Conservation (phyloP, 1,139 yeast genomes). For the Suhomyces bokatorum region DNA sequence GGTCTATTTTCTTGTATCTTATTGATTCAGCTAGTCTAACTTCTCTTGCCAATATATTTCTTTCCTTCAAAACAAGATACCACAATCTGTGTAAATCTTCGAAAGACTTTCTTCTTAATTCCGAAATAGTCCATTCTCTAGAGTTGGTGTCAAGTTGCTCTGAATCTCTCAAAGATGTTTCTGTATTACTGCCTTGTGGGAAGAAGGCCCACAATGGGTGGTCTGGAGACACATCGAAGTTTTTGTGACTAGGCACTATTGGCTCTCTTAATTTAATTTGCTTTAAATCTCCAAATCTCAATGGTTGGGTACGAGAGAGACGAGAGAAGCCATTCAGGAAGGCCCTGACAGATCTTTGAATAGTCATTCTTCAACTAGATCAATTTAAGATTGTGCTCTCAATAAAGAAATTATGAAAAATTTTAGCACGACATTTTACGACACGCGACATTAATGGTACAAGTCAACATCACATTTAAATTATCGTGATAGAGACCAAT, state of each 20-base stretch:
- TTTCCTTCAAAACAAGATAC: slow-evolving; percentile 82
- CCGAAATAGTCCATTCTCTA: slow-evolving; percentile 85
- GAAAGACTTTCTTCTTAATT: slow-evolving; percentile 85
- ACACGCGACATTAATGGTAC: slow-evolving; percentile 7
- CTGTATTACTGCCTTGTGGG: slow-evolving; percentile 47
- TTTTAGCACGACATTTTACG: slow-evolving; percentile 13
- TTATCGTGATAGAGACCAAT: background rate
- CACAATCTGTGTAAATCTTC: slow-evolving; percentile 90
- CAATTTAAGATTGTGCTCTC: background rate
- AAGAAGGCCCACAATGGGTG: slow-evolving; percentile 98
- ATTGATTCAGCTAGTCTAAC: slow-evolving; percentile 44
- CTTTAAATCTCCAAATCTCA: slow-evolving; percentile 31
- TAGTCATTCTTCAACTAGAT: slow-evolving; percentile 10
- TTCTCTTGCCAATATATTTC: slow-evolving; percentile 80
- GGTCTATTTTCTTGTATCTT: slow-evolving; percentile 27
- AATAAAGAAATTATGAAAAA: slow-evolving; percentile 6
- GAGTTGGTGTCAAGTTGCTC: slow-evolving; percentile 60
- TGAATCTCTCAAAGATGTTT: slow-evolving; percentile 57
- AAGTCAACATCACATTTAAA: background rate
- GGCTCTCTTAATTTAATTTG: slow-evolving; percentile 68
- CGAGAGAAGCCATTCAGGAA: slow-evolving; percentile 8
- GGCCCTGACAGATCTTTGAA: slow-evolving; percentile 8
- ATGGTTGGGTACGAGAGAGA: slow-evolving; percentile 27
- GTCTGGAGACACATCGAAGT: slow-evolving; percentile 71
- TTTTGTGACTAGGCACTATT: slow-evolving; percentile 75